phyloP scores from a whole-genome alignment of 2,329 filamentous ascomycete genomes.

The Pseudogymnoascus sp. region DNA sequence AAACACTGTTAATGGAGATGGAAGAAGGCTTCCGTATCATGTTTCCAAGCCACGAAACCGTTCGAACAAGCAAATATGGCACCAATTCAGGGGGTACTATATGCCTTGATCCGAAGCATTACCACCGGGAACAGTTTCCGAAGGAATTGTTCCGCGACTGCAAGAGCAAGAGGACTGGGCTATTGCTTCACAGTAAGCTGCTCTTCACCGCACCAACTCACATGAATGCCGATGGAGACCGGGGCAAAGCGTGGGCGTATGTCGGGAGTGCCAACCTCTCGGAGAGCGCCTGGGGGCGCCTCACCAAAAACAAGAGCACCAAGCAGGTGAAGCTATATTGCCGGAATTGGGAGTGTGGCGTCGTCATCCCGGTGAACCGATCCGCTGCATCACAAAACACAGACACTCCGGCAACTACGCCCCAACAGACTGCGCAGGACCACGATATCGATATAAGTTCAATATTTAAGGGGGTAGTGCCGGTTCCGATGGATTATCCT shows the following conservation, averaged over 20 bases:
- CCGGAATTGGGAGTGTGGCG: conserved; percentile 94
- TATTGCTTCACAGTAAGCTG: conserved; percentile 87
- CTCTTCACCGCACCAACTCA: conserved; percentile 40
- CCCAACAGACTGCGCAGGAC: background rate
- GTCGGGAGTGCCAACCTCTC: conserved; percentile 87
- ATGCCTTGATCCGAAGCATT: conserved; percentile 69
- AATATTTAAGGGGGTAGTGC: conserved; percentile 46
- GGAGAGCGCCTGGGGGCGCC: conserved; percentile 85
- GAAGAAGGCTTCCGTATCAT: conserved; percentile 61
- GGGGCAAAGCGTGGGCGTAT: conserved; percentile 63
- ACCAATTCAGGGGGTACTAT: conserved; percentile 70
- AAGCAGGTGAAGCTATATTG: conserved; percentile 69
- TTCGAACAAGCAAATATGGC: conserved; percentile 58
- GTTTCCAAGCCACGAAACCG: conserved; percentile 70
- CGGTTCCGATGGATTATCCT: conserved; percentile 58
- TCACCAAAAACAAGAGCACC: conserved; percentile 61
- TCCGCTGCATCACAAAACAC: background rate
- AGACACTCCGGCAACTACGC: background rate
- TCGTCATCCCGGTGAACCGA: conserved; percentile 57
- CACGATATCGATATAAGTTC: background rate
- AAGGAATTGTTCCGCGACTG: conserved; percentile 66
- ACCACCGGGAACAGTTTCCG: conserved; percentile 63
- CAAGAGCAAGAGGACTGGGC: conserved; percentile 58
- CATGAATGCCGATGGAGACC: conserved; percentile 22
- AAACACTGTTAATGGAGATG: conserved; percentile 21